A percentile compares a stretch with the other conserved stretches of the same genome.
Evolutionary conservation across 2,329 filamentous ascomycete species (phyloP).

Genomic region (Hypocreales sp.): DNA sequence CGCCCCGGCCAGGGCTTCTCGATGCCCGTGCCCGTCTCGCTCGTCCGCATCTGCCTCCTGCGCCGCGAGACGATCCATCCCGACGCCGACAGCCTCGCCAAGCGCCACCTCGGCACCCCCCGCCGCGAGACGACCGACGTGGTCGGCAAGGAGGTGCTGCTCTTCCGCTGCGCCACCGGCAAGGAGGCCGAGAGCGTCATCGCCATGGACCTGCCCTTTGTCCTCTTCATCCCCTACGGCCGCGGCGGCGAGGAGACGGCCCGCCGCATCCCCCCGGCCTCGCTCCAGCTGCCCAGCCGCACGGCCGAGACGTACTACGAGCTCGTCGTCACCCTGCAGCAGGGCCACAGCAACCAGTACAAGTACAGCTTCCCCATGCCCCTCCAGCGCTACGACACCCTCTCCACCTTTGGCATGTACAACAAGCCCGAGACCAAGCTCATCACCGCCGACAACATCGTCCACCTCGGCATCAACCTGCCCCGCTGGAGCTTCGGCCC

Average conservation of each 20-base stretch:
- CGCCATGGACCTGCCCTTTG: conserved; percentile 92
- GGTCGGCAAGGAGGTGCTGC: conserved; percentile 86
- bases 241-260: conserved; percentile 82
- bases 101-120: conserved; percentile 79
- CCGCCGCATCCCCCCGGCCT: conserved; percentile 79
- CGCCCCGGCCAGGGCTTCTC: conserved; percentile 73
- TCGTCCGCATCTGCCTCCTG: conserved; percentile 88
- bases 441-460: conserved; percentile 73
- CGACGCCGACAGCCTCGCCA: conserved; percentile 83
- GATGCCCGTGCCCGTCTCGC: conserved; percentile 76
- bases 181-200: conserved; percentile 79
- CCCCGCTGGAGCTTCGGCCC: conserved; percentile 95
- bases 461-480: conserved; percentile 81
- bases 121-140: conserved; percentile 83
- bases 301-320: conserved; percentile 98
- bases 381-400: conserved; percentile 82
- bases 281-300: conserved; percentile 74
- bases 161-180: conserved; percentile 75
- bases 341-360: conserved; percentile 72
- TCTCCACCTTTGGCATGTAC: conserved; percentile 99
- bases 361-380: conserved; percentile 87
- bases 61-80: conserved; percentile 94
- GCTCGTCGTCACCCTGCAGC: conserved; percentile 87
- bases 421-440: conserved; percentile 86
- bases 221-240: conserved; percentile 93